Evolutionary conservation across 2,329 filamentous ascomycete species (phyloP).

Genomic region (Paecilomyces formosus): DNA sequence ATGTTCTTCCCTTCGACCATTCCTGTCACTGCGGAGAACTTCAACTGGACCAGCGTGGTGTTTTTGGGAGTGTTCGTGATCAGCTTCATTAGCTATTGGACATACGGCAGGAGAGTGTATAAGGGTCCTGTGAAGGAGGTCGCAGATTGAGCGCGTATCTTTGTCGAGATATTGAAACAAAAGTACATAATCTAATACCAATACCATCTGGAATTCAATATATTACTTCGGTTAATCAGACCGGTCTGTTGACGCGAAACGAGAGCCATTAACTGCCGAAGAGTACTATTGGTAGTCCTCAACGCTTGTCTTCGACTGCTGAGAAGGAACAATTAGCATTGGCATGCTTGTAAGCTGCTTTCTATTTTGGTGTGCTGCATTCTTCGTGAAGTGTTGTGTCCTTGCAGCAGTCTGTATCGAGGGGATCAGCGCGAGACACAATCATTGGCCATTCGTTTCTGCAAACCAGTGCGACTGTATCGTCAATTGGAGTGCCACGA

Average conservation of each 20-base stretch:
- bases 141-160: neutral
- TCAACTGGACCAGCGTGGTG: slow-evolving; percentile 41
- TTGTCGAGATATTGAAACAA: neutral
- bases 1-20: slow-evolving; percentile 37
- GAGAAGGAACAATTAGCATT: neutral
- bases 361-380: neutral
- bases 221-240: neutral
- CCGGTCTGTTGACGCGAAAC: neutral
- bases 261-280: neutral
- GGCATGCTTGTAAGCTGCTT: neutral
- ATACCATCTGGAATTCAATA: neutral
- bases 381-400: neutral
- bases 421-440: neutral
- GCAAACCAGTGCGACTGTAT: neutral
- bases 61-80: neutral
- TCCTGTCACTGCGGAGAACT: slow-evolving; percentile 25
- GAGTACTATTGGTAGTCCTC: neutral
- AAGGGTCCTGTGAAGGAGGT: neutral
- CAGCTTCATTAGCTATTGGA: neutral
- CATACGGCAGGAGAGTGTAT: neutral
- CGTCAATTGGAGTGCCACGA: neutral
- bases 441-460: neutral
- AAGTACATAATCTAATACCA: neutral
- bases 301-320: neutral
- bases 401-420: neutral